phyloP scores from a whole-genome alignment of 2,329 filamentous ascomycete species.

The Westerdykella sp. region DNA sequence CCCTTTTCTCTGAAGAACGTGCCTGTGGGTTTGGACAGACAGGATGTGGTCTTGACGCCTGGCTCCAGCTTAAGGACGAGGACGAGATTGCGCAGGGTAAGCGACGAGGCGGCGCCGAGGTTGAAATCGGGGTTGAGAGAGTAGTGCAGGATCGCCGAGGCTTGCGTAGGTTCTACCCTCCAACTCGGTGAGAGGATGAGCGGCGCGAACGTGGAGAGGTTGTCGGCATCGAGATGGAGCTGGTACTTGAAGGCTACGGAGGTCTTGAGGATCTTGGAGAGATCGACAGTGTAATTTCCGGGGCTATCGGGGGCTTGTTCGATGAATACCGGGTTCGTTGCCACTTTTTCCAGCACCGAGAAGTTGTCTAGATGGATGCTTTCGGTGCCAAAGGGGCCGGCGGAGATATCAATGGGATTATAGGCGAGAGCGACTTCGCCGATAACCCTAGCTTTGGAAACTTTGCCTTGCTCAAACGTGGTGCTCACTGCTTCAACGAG shows the following conservation, averaged over 20 bases:
- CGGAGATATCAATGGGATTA: conserved; percentile 51
- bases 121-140: conserved; percentile 67
- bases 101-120: conserved; percentile 35
- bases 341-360: conserved; percentile 79
- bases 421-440: conserved; percentile 88
- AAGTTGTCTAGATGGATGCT: conserved; percentile 85
- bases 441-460: conserved; percentile 67
- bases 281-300: conserved; percentile 73
- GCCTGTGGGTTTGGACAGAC: conserved; percentile 73
- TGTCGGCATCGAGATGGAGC: conserved; percentile 59
- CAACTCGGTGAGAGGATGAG: conserved; percentile 68
- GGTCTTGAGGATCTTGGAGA: conserved; percentile 64
- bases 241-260: conserved; percentile 90
- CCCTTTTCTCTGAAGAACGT: conserved; percentile 72
- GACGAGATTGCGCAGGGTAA: conserved; percentile 67
- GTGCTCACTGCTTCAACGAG: conserved; percentile 89
- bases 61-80: conserved; percentile 64
- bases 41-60: conserved; percentile 56
- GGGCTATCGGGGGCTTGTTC: conserved; percentile 60
- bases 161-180: conserved; percentile 78
- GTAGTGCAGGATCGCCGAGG: conserved; percentile 82
- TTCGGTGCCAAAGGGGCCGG: conserved; percentile 45
- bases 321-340: conserved; percentile 88
- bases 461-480: conserved; percentile 66
- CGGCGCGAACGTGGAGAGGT: conserved; percentile 58